Percentiles rank a stretch among this genome's conserved stretches.
Conservation (phyloP, 495 filamentous ascomycete species). For the Xylaria castorea region DNA sequence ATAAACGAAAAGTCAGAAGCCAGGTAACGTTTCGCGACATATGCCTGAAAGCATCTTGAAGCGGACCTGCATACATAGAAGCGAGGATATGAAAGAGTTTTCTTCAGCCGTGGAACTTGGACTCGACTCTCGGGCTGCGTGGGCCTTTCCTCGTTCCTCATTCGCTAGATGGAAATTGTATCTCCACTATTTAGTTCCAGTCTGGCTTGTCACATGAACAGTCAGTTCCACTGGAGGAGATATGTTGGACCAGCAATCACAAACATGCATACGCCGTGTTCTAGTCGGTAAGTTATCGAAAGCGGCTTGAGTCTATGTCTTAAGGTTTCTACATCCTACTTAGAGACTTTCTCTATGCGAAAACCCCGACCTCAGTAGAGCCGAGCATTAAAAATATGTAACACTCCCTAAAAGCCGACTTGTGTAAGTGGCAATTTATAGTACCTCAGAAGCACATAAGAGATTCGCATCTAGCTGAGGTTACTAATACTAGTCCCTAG, state of each 20-base stretch:
- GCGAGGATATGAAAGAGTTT: not conserved
- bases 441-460: not conserved
- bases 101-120: not conserved
- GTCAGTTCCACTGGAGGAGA: not conserved
- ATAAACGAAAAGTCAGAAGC: not conserved
- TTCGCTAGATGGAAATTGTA: conserved; percentile 22
- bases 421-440: not conserved
- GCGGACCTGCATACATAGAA: not conserved
- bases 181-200: conserved; percentile 6
- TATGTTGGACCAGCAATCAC: not conserved
- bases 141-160: not conserved
- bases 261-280: conserved; percentile 7
- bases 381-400: not conserved
- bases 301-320: not conserved
- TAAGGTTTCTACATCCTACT: not conserved
- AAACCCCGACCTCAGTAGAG: not conserved
- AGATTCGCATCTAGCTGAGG: not conserved
- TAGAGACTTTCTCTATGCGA: not conserved
- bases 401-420: not conserved
- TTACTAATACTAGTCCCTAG: too few species aligned
- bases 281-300: not conserved
- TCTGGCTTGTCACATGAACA: conserved; percentile 25
- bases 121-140: conserved; percentile 2
- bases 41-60: not conserved
- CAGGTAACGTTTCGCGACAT: not conserved